Evolutionary conservation across 352 stramenopile genomes (phyloP).

Genomic region (Pythium scleroteichum): DNA sequence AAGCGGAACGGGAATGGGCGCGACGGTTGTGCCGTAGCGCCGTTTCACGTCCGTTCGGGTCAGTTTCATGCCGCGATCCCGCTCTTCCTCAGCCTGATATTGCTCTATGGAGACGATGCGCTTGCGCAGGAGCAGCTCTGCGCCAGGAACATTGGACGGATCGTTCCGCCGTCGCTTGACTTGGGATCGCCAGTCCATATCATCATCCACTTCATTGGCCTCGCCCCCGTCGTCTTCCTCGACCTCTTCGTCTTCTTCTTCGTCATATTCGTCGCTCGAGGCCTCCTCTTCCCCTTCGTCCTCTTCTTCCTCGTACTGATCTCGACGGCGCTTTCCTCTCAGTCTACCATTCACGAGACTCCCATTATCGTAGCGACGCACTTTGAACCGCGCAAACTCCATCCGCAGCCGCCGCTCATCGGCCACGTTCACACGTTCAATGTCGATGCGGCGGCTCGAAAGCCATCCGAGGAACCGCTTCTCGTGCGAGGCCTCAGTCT

Average conservation of each 20-base stretch:
- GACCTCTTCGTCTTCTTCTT: background rate
- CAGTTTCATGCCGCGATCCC: background rate
- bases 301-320: constrained; percentile 7
- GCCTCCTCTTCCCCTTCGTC: background rate
- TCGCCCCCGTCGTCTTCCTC: constrained; percentile 7
- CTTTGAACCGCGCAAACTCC: constrained; percentile 12
- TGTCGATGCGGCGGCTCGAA: constrained; percentile 3
- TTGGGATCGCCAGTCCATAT: background rate
- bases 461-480: constrained; percentile 13
- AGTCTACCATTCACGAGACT: background rate
- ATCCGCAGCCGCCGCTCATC: constrained; percentile 10
- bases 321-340: constrained; percentile 3
- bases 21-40: background rate
- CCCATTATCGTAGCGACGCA: background rate
- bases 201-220: background rate
- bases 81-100: constrained; percentile 7
- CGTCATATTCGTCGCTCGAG: constrained; percentile 1
- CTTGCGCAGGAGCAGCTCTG: constrained; percentile 5
- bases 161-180: constrained; percentile 3
- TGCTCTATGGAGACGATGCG: constrained; percentile 5
- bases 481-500: constrained; percentile 1
- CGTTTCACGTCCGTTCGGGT: background rate
- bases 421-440: constrained; percentile 5
- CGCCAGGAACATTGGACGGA: background rate
- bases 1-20: constrained; percentile 31